Percentiles rank a stretch among this genome's conserved stretches.
Conservation (phyloP, 23 red algal genomes). For the Gracilaria gracilis region DNA sequence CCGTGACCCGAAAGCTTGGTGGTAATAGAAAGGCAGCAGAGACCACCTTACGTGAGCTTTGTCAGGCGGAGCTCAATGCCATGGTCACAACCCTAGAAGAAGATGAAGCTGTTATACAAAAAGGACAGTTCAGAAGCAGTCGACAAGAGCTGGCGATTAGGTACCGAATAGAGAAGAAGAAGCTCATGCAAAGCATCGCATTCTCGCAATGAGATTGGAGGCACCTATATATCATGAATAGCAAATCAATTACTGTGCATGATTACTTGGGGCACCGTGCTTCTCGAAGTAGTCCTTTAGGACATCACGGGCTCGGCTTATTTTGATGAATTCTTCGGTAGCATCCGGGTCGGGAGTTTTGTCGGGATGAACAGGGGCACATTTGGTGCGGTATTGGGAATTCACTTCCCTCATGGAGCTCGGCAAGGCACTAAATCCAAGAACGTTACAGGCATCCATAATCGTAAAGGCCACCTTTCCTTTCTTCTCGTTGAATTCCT, state of each 20-base stretch:
- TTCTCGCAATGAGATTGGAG: background rate
- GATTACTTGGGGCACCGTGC: constrained; percentile 15
- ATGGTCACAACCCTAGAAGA: constrained; percentile 73
- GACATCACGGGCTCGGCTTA: constrained; percentile 87
- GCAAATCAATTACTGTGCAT: background rate
- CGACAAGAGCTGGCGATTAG: constrained; percentile 58
- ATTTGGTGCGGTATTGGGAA: constrained; percentile 81
- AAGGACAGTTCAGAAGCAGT: background rate
- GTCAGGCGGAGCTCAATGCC: constrained; percentile 49
- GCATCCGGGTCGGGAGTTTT: constrained; percentile 80
- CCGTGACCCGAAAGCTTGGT: constrained; percentile 44
- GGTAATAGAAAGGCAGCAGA: constrained; percentile 30
- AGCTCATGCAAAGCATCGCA: constrained; percentile 40
- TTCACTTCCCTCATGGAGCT: constrained; percentile 87
- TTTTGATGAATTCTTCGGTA: constrained; percentile 85
- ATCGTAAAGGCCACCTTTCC: constrained; percentile 63
- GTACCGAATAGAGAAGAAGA: constrained; percentile 78
- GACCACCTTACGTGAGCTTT: constrained; percentile 50
- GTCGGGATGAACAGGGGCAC: constrained; percentile 90
- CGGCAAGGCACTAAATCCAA: constrained; percentile 66
- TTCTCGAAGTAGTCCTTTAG: constrained; percentile 86
- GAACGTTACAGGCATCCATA: constrained; percentile 76
- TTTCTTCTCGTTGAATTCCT: constrained; percentile 84
- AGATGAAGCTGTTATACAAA: constrained; percentile 46
- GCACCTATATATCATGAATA: background rate